Conservation (phyloP, 768 basidiomycete species). For the Kwoniella heveanensis region DNA sequence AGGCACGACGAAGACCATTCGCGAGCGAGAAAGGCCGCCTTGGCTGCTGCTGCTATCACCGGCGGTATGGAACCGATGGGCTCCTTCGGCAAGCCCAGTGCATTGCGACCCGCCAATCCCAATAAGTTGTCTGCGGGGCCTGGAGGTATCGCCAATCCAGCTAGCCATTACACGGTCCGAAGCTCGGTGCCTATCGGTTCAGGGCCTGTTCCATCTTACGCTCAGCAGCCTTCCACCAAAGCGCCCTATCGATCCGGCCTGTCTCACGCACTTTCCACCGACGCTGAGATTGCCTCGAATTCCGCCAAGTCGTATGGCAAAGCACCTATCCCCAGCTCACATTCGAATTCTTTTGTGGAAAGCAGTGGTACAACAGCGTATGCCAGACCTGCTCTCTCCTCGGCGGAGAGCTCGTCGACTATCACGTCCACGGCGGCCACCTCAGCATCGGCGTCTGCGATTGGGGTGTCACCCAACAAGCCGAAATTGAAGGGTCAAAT, state of each 20-base stretch:
- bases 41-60: constrained; percentile 48
- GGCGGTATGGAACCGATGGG: constrained; percentile 45
- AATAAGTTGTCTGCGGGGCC: background rate
- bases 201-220: background rate
- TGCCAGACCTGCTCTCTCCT: constrained; percentile 6
- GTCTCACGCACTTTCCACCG: constrained; percentile 14
- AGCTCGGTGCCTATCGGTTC: constrained; percentile 9
- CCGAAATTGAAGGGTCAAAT: constrained; percentile 85
- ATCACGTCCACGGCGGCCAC: constrained; percentile 13
- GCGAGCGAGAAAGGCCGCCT: constrained; percentile 38
- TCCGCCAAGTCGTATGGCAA: background rate
- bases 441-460: background rate
- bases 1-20: constrained; percentile 23
- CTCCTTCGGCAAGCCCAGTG: constrained; percentile 32
- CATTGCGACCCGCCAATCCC: background rate
- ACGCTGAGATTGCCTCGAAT: constrained; percentile 2
- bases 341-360: background rate
- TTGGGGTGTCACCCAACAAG: constrained; percentile 36
- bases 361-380: background rate
- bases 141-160: constrained; percentile 1
- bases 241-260: constrained; percentile 17
- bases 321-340: background rate
- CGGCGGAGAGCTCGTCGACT: constrained; percentile 17
- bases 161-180: constrained; percentile 8
- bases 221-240: constrained; percentile 1